A percentile compares a stretch with the other conserved stretches of the same genome.
Evolutionary conservation across 352 stramenopile genomes (phyloP).

Genomic region (Aphanomyces invadans): DNA sequence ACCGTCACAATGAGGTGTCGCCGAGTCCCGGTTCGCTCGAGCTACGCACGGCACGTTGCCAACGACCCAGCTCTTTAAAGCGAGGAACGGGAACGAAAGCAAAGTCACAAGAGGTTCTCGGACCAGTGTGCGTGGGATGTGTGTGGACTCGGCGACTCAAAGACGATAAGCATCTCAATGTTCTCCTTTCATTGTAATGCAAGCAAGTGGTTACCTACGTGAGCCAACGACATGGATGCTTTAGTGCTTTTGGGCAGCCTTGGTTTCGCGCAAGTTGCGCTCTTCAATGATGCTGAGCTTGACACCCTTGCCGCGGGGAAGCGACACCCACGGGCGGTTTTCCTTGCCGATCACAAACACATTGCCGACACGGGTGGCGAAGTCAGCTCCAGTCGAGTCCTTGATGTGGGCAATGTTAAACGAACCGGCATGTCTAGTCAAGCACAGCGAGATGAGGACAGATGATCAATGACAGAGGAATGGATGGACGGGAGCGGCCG

Average conservation of each 20-base stretch:
- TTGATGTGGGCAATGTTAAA: constrained; percentile 99
- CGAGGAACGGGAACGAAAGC: too few species aligned
- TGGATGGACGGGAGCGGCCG: neutral
- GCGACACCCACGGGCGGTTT: constrained; percentile 87
- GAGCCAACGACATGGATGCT: neutral
- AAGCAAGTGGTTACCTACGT: neutral
- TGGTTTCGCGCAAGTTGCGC: constrained; percentile 60
- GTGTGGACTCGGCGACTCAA: too few species aligned
- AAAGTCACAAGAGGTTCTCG: too few species aligned
- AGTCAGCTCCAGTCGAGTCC: constrained; percentile 95
- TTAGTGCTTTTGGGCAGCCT: constrained; percentile 30
- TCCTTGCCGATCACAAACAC: constrained; percentile 96
- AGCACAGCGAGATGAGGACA: constrained; percentile 29
- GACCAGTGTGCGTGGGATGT: too few species aligned
- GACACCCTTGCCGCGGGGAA: constrained; percentile 98
- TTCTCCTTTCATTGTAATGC: constrained; percentile 26
- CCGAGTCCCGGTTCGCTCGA: too few species aligned
- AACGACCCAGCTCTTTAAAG: too few species aligned
- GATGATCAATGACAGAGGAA: neutral
- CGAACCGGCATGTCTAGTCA: constrained; percentile 93
- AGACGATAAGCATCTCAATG: too few species aligned
- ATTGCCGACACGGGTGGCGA: constrained; percentile 96
- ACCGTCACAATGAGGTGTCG: too few species aligned
- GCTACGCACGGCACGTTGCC: too few species aligned
- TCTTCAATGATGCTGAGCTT: constrained; percentile 99